Evolutionary conservation across 2,329 filamentous ascomycete genomes (phyloP), one percentile per base, ranked within the genome.

Genomic region (Salinomyces thailandicus): DNA sequence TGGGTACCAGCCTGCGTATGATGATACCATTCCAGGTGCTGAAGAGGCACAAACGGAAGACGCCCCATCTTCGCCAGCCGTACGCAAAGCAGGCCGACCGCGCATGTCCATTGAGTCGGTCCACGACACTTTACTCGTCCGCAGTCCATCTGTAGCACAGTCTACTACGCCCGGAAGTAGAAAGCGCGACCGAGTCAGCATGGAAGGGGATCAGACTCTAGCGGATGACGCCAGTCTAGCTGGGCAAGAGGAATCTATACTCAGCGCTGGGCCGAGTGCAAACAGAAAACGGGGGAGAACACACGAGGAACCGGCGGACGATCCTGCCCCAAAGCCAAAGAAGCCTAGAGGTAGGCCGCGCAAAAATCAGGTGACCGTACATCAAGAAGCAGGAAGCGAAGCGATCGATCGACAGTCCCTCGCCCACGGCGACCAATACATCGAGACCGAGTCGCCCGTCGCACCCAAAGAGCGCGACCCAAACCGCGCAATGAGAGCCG

Each of bases 381-480:
- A 41, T n/a, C 39, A 40, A 2, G 40, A 45, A 14, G 33, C 38
- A 6, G 29, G 31, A 20, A 34, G 41, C 17, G 28, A 27, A 16
- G 34, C 37, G 11, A 45, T 46, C 14, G 45, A 49, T 32, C 43
- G 44, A 20, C 24, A 37, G 6, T 13, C 45, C 5, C 31, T 49
- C 7, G 39, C 44, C 3, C 27, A 43, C 20, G 35, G 36, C 11
- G 45, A 45, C n/a, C 35, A 42, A 13, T 40, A 39, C 18, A 15
- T 43, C 3, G 31, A 31, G 15, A 36, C 28, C 14, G 38, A 32
- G 18, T 13, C 20, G 7, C 24, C 36, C 30, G 4, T 20, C 17
- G 40, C 41, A 16, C 40, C 39, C 11, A 48, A 43, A 31, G 46
- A 52, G 18, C 31, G 41, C 33, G 42, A 52, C 30, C 32, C 44